Conservation (phyloP, 129 eudicot species). For the Oenanthe sinensis region DNA sequence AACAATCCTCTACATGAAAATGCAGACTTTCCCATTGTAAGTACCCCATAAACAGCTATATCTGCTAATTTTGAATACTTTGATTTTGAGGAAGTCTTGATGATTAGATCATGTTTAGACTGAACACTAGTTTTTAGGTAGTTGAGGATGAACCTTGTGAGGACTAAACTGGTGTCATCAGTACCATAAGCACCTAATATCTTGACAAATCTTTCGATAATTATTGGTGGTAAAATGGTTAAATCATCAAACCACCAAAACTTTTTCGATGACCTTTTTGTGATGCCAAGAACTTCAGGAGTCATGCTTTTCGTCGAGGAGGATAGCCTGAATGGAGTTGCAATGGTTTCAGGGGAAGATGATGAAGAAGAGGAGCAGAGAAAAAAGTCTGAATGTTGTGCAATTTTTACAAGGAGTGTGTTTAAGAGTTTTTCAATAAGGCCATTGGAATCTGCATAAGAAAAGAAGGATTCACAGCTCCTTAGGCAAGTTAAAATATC, state of each 20-base stretch:
- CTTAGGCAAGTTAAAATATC: constrained; percentile 45
- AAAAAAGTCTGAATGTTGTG: constrained; percentile 44
- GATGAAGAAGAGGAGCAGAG: constrained; percentile 54
- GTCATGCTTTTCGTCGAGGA: constrained; percentile 12
- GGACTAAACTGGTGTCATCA: constrained; percentile 56
- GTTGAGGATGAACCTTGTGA: constrained; percentile 68
- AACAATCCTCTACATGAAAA: constrained; percentile 81
- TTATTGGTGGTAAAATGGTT: constrained; percentile 47
- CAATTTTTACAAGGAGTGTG: constrained; percentile 50
- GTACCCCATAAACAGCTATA: constrained; percentile 68
- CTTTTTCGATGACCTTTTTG: constrained; percentile 26
- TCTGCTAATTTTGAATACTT: constrained; percentile 63
- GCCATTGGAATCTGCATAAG: constrained; percentile 56
- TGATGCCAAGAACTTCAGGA: constrained; percentile 13
- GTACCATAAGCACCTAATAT: constrained; percentile 56
- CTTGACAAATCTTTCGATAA: constrained; percentile 42
- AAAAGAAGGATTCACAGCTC: constrained; percentile 42
- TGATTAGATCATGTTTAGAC: constrained; percentile 11
- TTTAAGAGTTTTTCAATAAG: constrained; percentile 53
- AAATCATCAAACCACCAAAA: constrained; percentile 86
- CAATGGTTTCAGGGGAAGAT: constrained; percentile 46
- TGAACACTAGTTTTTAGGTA: constrained; percentile 50
- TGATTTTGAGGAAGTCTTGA: constrained; percentile 12
- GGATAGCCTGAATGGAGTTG: constrained; percentile 4
- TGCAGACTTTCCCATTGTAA: constrained; percentile 42